Evolutionary conservation across 2,329 filamentous ascomycete genomes (phyloP), one percentile per base, ranked within the genome.

Genomic region (Venturia carpophila): DNA sequence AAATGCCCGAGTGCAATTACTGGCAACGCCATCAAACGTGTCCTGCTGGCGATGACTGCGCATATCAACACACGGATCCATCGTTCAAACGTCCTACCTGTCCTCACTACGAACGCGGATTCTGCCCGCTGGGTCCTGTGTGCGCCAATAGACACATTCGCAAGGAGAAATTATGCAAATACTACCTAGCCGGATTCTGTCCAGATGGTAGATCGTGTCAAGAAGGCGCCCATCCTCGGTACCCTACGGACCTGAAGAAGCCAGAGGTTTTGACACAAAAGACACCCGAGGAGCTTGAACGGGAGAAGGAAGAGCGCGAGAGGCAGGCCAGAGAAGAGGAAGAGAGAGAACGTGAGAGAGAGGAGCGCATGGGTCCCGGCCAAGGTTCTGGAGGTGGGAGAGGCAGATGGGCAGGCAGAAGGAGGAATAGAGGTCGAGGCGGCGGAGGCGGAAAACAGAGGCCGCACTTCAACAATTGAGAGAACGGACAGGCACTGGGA

Each of bases 1-100:
- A 94, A 77, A 97, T 97, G 91, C 92, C 94, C 68, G 94, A 97
- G 79, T 99, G 94, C 79, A 96, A 96, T 73, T 96, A 96, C 77
- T 97, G 93, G 78, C 87, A 92, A 66, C 85, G 92, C 67, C 96
- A 94, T 73, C 91, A 91, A 65, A 97, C 95, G 75, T 99, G 94
- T 79, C 91, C 90, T 68, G 96, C 97, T 78, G 94, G 93, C 69
- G 93, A 97, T 76, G 94, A 99, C 78, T 99, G 94, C 73, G 81
- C 96, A 5, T 96, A 96, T 75, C 86, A 96, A 60, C 91, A 96
- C 77, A 89, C 95, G 71, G 91, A 94, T 71, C 89, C 92, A 62
- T 84, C 91, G 74, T 87, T 88, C 67, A 87, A 91, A 72, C 80
- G 75, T 66, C 69, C 75, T 67, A 68, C 75, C 67, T 73, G 75